Percentiles rank a stretch among this genome's conserved stretches.
Conservation (phyloP, 139 green algal species). For the Tetradesmus lagerheimii region DNA sequence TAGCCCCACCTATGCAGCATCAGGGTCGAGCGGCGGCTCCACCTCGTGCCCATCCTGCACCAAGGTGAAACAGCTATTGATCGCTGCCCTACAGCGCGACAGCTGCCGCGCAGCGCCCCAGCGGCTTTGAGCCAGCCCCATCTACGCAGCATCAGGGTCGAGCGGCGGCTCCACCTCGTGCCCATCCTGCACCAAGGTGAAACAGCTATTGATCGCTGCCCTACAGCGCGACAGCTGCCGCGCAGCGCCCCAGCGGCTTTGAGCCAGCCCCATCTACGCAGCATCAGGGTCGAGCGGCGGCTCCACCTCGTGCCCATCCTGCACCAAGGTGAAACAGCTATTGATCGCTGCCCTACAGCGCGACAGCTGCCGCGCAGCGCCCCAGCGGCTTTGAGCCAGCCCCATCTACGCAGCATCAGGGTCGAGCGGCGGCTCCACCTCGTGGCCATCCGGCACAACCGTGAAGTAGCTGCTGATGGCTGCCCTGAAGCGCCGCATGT, state of each 20-base stretch:
- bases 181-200: conserved; percentile 72
- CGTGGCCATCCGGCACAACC: conserved; percentile 68
- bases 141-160: conserved; percentile 59
- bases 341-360: conserved; percentile 78
- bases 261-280: not conserved
- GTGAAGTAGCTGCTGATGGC: conserved; percentile 82
- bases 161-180: conserved; percentile 56
- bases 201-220: too few species aligned
- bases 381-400: too few species aligned
- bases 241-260: too few species aligned
- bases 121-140: too few species aligned
- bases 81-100: too few species aligned
- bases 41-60: conserved; percentile 68
- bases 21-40: conserved; percentile 61
- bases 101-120: too few species aligned
- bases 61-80: too few species aligned
- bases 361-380: too few species aligned
- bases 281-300: conserved; percentile 60
- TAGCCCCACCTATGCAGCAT: conserved; percentile 26
- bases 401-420: conserved; percentile 52
- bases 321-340: conserved; percentile 83
- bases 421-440: conserved; percentile 60
- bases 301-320: conserved; percentile 49
- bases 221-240: too few species aligned
- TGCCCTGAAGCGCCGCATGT: conserved; percentile 88